Base-by-base conservation (phyloP, 495 filamentous ascomycete genomes). In the Podospora tetraspora region DNA sequence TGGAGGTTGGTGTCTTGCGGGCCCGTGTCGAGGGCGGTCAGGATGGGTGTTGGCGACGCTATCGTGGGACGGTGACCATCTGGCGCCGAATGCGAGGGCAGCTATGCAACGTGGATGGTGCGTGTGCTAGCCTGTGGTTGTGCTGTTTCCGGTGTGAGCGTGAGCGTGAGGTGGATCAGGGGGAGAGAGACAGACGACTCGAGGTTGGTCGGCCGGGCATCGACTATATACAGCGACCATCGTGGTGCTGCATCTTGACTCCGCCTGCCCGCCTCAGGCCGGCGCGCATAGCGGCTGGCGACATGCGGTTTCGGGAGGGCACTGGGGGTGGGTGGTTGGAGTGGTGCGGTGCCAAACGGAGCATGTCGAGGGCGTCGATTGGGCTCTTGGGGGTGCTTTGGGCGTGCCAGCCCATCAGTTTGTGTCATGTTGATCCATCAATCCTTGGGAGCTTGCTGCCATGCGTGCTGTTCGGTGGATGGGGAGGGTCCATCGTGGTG, bases 351-450 rank as follows among this genome's bases (percentile, higher is more conserved):
- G 34, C 67, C 73, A 68, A 37, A 43, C 34, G 13, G 34, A 43
- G 7, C 63, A 68, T 61, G 69, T 67, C 61, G 52, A 64, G 71
- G 62, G 71, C 43, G 71, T 63, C 70, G 63, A 72, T 75, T 73
- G 73, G 73, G 73, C 73, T 75, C 65, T 34, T 24, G 59, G 56
- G 59, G 65, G 66, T 57, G 22, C 4, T 11, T 60, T 23, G 59
- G 59, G 21, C 19, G 24, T 24, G 59, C n/a, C 23, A 60, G 59
- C 59, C 23, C 59, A 60, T 24, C 23, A 24, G 23, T 12, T 12
- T 24, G 59, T 25, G 59, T 25, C 59, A 29, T 60, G 59, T 29
- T 60, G 59, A 29, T 52, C 16, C 22, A 7, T 19, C 64, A 34
- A 59, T 27, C 27, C 59, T 68, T 61, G 64, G 24, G 24, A 25